phyloP scores from a whole-genome alignment of 176 grass and related monocot genomes.

The Rhipidocladum racemiflorum region DNA sequence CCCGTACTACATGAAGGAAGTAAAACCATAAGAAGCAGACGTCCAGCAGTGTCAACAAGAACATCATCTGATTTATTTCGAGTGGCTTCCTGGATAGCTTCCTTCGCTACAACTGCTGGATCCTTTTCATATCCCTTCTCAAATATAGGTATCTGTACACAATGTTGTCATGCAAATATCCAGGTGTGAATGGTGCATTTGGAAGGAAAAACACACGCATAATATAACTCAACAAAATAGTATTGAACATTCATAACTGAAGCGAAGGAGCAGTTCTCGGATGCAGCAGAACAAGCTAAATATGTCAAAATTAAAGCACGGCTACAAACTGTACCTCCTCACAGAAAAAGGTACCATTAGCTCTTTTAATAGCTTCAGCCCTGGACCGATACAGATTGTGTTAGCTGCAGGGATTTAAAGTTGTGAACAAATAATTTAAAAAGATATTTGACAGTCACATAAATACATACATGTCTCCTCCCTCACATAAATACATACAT shows the following conservation, averaged over 20 bases:
- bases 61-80: constrained; percentile 82
- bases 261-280: not conserved
- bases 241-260: too few species aligned
- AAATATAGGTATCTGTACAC: constrained; percentile 84
- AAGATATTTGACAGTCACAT: constrained; percentile 10
- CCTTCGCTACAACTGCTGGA: constrained; percentile 82
- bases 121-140: constrained; percentile 98
- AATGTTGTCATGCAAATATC: constrained; percentile 11
- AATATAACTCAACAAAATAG: not conserved
- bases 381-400: constrained; percentile 37
- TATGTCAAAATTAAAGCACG: constrained; percentile 9
- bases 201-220: not conserved
- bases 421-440: not conserved
- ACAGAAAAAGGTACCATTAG: constrained; percentile 66
- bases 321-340: constrained; percentile 60
- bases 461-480: constrained; percentile 94
- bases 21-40: constrained; percentile 30
- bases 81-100: constrained; percentile 87
- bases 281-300: not conserved
- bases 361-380: constrained; percentile 89
- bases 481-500: constrained; percentile 72
- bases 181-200: not conserved
- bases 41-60: constrained; percentile 90
- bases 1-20: constrained; percentile 66
- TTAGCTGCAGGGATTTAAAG: constrained; percentile 20